phyloP scores from a whole-genome alignment of 1,284 basidiomycete genomes.

The Boletellus dicymbophilus region DNA sequence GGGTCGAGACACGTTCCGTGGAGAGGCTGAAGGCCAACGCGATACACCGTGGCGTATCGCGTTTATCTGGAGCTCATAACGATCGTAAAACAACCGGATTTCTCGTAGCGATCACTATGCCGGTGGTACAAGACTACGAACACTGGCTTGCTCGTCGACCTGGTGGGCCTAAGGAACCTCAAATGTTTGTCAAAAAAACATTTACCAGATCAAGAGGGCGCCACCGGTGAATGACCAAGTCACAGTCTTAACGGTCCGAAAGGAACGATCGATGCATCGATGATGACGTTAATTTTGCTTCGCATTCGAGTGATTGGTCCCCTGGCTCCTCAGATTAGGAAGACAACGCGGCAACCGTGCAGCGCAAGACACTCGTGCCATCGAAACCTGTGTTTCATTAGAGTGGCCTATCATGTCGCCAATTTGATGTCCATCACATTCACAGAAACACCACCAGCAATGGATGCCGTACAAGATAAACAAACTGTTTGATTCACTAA shows the following conservation, averaged over 20 bases:
- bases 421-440: slow-evolving; percentile 8
- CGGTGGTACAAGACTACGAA: no score
- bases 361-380: slow-evolving; percentile 12
- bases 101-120: no score
- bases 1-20: slow-evolving; percentile 26
- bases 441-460: slow-evolving; percentile 12
- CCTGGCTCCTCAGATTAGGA: slow-evolving; percentile 11
- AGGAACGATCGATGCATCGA: slow-evolving; percentile 5
- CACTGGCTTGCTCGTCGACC: not conserved
- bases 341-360: slow-evolving; percentile 30
- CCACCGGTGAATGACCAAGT: not conserved
- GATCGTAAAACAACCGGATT: no score
- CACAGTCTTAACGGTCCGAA: slow-evolving; percentile 3
- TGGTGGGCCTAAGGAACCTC: not conserved
- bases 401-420: slow-evolving; percentile 5
- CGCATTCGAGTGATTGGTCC: slow-evolving; percentile 13
- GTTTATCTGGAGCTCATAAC: no score
- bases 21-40: slow-evolving; percentile 25
- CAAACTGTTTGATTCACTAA: slow-evolving; percentile 11
- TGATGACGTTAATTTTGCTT: slow-evolving; percentile 25
- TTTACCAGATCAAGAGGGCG: not conserved
- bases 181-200: not conserved
- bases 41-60: slow-evolving; percentile 23
- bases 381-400: slow-evolving; percentile 22
- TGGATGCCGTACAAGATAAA: slow-evolving; percentile 4